Evolutionary conservation across 2,329 filamentous ascomycete species (phyloP).

Genomic region (Hirsutella thompsonii): DNA sequence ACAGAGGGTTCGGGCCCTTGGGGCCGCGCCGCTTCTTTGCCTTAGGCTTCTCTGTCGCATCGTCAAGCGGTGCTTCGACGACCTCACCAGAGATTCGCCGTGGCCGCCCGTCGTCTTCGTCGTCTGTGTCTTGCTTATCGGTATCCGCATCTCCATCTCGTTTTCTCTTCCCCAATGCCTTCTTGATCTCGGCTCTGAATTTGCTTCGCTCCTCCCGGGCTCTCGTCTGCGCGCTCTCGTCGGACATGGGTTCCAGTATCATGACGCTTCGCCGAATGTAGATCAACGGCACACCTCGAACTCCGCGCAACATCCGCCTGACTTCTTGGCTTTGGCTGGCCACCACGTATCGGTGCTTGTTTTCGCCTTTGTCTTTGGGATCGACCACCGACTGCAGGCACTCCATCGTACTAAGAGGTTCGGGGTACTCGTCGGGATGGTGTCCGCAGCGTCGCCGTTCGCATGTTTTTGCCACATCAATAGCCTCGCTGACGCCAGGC

Average conservation of each 20-base stretch:
- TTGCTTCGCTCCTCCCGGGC: constrained; percentile 61
- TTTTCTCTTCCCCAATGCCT: constrained; percentile 35
- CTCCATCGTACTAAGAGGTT: constrained; percentile 55
- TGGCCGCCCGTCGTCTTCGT: constrained; percentile 19
- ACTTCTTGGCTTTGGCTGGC: constrained; percentile 59
- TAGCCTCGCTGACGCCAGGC: constrained; percentile 43
- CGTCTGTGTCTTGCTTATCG: constrained; percentile 19
- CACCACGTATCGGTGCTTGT: constrained; percentile 70
- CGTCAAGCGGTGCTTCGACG: constrained; percentile 19
- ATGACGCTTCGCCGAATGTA: constrained; percentile 72
- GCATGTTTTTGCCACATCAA: constrained; percentile 60
- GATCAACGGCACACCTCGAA: constrained; percentile 62
- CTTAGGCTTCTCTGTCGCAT: constrained; percentile 32
- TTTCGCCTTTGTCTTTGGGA: constrained; percentile 55
- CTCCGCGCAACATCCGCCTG: constrained; percentile 47
- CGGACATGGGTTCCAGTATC: constrained; percentile 59
- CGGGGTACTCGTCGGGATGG: constrained; percentile 55
- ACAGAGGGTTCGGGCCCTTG: constrained; percentile 59
- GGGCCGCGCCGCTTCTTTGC: constrained; percentile 46
- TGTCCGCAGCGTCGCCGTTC: constrained; percentile 72
- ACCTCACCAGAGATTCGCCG: constrained; percentile 11
- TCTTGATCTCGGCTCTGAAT: constrained; percentile 56
- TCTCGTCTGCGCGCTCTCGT: constrained; percentile 47
- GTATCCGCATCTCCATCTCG: constrained; percentile 29
- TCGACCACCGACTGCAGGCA: constrained; percentile 69